These are phyloP conservation scores for Berkeleyomyces rouxiae DNA, from an alignment of 2,329 filamentous ascomycete genomes.

Conservation along the genomic window DNA sequence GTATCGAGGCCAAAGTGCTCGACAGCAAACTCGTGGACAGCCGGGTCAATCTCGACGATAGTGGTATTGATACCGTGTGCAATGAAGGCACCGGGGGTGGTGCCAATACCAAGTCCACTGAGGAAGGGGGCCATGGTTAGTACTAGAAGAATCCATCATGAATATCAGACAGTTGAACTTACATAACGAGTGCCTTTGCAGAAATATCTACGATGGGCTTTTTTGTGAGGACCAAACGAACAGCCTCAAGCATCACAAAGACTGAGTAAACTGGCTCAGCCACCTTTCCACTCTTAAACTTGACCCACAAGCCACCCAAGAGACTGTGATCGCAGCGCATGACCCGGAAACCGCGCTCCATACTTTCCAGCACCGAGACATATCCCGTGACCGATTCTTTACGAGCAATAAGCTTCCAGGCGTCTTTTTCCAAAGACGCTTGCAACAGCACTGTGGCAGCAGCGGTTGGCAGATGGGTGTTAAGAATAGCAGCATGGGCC, in stretches of 20 bases:
- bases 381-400: conserved; percentile 83
- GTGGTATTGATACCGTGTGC: conserved; percentile 82
- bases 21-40: conserved; percentile 66
- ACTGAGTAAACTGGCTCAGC: conserved; percentile 86
- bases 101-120: conserved; percentile 82
- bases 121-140: not conserved
- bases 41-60: conserved; percentile 84
- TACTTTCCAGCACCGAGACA: conserved; percentile 71
- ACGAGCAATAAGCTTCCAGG: conserved; percentile 64
- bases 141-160: not conserved
- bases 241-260: conserved; percentile 90
- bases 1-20: conserved; percentile 67
- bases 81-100: conserved; percentile 72
- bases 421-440: conserved; percentile 41
- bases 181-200: conserved; percentile 74
- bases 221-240: conserved; percentile 55
- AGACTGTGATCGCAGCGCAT: conserved; percentile 91
- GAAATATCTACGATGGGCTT: conserved; percentile 40
- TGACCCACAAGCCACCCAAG: conserved; percentile 79
- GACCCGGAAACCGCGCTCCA: conserved; percentile 53
- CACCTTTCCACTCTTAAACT: conserved; percentile 35
- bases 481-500: conserved; percentile 52
- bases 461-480: conserved; percentile 53
- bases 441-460: conserved; percentile 48
- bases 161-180: conserved; percentile 22